Base-by-base conservation (phyloP, 208 protist species). In the Crithidia bombi region DNA sequence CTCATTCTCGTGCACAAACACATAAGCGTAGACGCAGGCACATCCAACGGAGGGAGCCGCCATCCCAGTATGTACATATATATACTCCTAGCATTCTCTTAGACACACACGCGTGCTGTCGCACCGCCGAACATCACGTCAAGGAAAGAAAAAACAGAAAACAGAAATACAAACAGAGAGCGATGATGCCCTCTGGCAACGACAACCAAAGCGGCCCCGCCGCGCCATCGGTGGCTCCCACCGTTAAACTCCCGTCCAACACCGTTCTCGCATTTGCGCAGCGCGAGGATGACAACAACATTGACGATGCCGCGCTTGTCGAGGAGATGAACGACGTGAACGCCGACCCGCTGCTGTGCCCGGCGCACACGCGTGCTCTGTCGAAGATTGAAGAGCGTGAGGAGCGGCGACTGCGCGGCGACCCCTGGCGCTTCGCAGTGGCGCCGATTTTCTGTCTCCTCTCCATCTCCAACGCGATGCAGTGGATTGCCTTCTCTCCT, bases 401-500 rank as follows among this genome's bases (percentile, higher is more conserved):
- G 30, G 73, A 66, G 41, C 28, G 19, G 1, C 63, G 65, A 19
- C 33, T 77, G 25, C 71, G 56, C 15, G 66, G 69, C 7, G 84
- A 90, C 17, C 77, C 85, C 41, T 83, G 80, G 79, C 81, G 85
- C 23, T 89, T 87, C 58, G 69, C 69, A 3, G 81, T 91, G 43
- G 71, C 55, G 0, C 47, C 66, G 4, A 78, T 86, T 21, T 89
- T 91, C 59, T 87, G 78, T 54, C 33, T 93, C 14, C 69, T 91
- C 36, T 86, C 77, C 63, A 66, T 89, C 68, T 83, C 72, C 56
- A 91, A 91, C 50, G 83, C 81, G 28, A 93, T 91, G 83, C 81
- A 91, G 59, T 90, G 85, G 85, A 88, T 90, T 47, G 75, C 75
- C n/a, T 90, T 87, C 47, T 70, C 76, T 32, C 69, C 83, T 5